Evolutionary conservation across 352 stramenopile genomes (phyloP), one percentile per base, ranked within the genome.

Genomic region (Globisporangium paddicum): DNA sequence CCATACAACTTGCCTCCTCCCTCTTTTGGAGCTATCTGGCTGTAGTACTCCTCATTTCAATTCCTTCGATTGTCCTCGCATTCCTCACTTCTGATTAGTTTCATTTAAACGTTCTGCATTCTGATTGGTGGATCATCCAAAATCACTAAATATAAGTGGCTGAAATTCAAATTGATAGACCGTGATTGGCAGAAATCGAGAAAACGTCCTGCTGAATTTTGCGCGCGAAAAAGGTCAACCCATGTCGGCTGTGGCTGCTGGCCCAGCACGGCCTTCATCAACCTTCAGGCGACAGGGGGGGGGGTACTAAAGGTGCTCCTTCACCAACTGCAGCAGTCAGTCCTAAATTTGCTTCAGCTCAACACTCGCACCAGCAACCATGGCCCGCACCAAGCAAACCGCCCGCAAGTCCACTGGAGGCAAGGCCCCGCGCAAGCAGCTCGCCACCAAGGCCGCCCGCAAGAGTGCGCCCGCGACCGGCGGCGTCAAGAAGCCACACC

Each of bases 301-400:
- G n/a, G n/a, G n/a, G n/a, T n/a, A n/a, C n/a, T n/a, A n/a, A n/a
- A n/a, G n/a, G n/a, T n/a, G n/a, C n/a, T n/a, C n/a, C n/a, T n/a
- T n/a, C n/a, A n/a, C n/a, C n/a, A n/a, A n/a, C n/a, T n/a, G n/a
- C n/a, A n/a, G n/a, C n/a, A n/a, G n/a, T 47, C 75, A 88, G 80
- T 87, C 69, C 50, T 64, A 18, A 87, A 78, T 86, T 85, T 82
- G n/a, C 63, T 72, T 77, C 52, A 56, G 59, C 54, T 71, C 49
- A 75, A 64, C 19, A 62, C 67, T 67, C 60, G 58, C 34, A 57
- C 34, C 41, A 69, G 38, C 60, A 51, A 51, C 58, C 64, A 96
- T 98, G 90, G 94, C 95, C 69, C 90, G 94, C 88, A 98, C 94
- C 65, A 98, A 98, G 79, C 93, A 98, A 76, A 98, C 94, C 72